Evolutionary conservation across 1,284 basidiomycete species (phyloP), one percentile per base, ranked within the genome.

Genomic region (Tilletia setariae): DNA sequence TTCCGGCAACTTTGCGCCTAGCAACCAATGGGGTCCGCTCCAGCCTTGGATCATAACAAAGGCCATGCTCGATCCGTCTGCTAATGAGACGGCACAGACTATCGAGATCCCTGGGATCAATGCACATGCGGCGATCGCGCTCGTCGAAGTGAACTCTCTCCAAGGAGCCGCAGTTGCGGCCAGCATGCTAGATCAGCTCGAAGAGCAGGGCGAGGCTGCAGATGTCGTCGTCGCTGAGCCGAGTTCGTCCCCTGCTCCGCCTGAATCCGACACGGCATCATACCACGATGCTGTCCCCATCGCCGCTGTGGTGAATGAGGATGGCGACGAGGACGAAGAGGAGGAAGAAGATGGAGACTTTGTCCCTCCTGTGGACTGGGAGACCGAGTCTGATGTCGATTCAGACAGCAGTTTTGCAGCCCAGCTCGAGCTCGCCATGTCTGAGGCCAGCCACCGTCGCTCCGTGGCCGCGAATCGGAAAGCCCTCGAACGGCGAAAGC

Each of bases 11-110:
- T 56, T 56, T 28, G 53, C 23, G 7, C 53, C 15, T 28, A 28
- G 23, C 2, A 56, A 56, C 19, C 53, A 56, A 28, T 56, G 53
- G 53, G 53, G 53, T 7, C 53, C 53, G 15, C 53, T 56, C 53
- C 53, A 28, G 2, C 53, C 53, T 6, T 56, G 53, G 53, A 56
- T 56, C 19, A 13, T 19, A 19, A 13, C n/a, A 2, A 21, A 15
- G 7, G 15, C 53, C 19, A 28, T 28, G 15, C 2, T 30, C 6
- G 53, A 56, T 19, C 21, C 53, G 19, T 56, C 53, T 11, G 4
- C 21, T 28, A 28, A 21, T 8, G 53, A 56, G 8, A 8, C 11
- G n/a, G 53, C 53, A 6, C 7, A 21, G 19, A 13, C 53, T 6
- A 56, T 56, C 32, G 15, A 13, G 11, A 21, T 53, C 21, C 49